Conservation (phyloP, 148 eudicot genomes). For the Simmondsia chinensis region DNA sequence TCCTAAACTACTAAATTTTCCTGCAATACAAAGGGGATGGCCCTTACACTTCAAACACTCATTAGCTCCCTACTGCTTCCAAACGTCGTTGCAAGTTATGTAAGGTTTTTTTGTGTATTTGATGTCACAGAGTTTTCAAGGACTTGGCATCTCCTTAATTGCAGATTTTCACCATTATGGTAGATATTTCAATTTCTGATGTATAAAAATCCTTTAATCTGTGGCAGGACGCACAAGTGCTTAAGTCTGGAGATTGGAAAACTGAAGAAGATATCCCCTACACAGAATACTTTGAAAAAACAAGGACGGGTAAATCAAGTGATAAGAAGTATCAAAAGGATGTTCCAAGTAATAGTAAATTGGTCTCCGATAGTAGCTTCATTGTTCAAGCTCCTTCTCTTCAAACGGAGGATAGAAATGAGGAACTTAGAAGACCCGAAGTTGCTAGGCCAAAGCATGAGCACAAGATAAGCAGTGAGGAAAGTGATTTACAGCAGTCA, state of each 20-base stretch:
- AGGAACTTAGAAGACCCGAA: constrained; percentile 18
- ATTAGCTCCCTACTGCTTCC: no score
- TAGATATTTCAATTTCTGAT: constrained; percentile 4
- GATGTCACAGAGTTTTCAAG: no score
- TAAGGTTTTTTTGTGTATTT: no score
- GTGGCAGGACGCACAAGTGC: constrained; percentile 36
- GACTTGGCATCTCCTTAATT: no score
- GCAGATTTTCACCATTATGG: no score
- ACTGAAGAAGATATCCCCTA: constrained; percentile 30
- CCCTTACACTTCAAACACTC: no score
- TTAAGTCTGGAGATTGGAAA: constrained; percentile 51
- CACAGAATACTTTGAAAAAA: constrained; percentile 32
- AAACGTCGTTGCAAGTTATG: no score
- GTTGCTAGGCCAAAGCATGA: constrained; percentile 26
- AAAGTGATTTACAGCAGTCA: constrained; percentile 26
- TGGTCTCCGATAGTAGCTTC: constrained; percentile 6
- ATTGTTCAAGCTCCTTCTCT: no score
- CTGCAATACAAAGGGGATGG: no score
- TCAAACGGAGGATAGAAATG: constrained; percentile 6
- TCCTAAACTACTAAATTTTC: no score
- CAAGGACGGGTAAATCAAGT: constrained; percentile 24
- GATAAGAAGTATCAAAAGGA: constrained; percentile 22
- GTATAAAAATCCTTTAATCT: constrained; percentile 3
- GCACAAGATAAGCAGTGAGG: constrained; percentile 23
- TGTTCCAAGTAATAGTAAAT: constrained; percentile 10